Base-by-base conservation (phyloP, 331 rosid genomes). In the Quercus tomentella region DNA sequence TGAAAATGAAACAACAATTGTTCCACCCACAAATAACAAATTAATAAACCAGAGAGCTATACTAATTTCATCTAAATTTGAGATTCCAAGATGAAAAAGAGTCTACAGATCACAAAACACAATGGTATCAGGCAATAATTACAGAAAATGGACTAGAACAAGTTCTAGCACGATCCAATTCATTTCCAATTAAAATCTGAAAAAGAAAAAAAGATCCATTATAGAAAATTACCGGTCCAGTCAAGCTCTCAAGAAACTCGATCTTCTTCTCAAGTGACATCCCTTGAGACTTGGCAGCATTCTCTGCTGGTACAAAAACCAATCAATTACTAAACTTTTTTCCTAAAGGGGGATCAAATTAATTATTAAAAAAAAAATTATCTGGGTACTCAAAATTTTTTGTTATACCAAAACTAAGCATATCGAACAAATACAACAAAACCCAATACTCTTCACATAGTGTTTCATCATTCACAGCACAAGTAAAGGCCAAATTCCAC, bases 191-290 rank as follows among this genome's bases (percentile, higher is more conserved):
- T 8, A 60, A 9, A 14, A 3, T 0, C 12, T 28, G 31, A 61
- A 6, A 16, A 26, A 1, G 4, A 6, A 43, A 6, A 8, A 16
- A 75, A 49, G 14, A 70, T 43, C 67, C 8, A 23, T 18, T 9
- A 1, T 67, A 67, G 54, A 80, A 73, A 8, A 61, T 55, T 83
- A 92, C 97, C 91, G 88, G 84, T 85, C 98, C 97, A 63, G 88
- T 79, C 86, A 92, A 81, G 89, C 89, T 84, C 84, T 93, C 98
- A 55, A 93, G 88, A 68, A 83, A 84, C 71, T 92, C 98, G 35
- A 93, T 90, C 89, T 87, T 94, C 89, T 92, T 93, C 87, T 94
- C 97, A 81, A 94, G 77, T 70, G 98, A 90, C 92, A 89, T 82
- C 10, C 89, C 89, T 79, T 68, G 82, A n/a, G 89, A 85, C 80